Conservation (phyloP, 2,329 filamentous ascomycete genomes). For the Phialophora macrospora region DNA sequence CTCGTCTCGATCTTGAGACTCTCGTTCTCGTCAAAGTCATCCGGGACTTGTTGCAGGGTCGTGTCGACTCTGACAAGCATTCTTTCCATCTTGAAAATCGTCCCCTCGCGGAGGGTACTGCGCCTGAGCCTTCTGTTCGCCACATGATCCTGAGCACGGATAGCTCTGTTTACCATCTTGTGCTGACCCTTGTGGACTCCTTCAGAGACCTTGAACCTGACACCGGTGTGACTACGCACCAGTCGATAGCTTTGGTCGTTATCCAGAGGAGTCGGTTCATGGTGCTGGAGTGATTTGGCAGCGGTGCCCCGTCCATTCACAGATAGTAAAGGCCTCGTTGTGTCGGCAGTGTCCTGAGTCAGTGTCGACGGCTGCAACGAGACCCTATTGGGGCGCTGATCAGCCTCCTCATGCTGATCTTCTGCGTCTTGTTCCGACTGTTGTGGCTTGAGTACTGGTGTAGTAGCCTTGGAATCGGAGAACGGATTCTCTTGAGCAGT, state of each 20-base stretch:
- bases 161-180: conserved; percentile 47
- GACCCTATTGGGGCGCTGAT: conserved; percentile 8
- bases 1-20: conserved; percentile 64
- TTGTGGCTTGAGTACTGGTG: conserved; percentile 14
- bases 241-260: conserved; percentile 25
- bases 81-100: conserved; percentile 69
- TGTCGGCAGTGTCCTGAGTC: conserved; percentile 30
- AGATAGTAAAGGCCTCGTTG: conserved; percentile 30
- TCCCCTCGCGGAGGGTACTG: conserved; percentile 57
- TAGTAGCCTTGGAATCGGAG: conserved; percentile 9
- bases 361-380: conserved; percentile 22
- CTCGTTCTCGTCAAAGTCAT: conserved; percentile 68
- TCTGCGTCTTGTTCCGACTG: conserved; percentile 18
- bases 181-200: conserved; percentile 50
- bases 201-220: conserved; percentile 53
- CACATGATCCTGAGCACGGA: conserved; percentile 46
- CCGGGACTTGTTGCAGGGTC: conserved; percentile 57
- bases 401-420: conserved; percentile 14
- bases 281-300: conserved; percentile 27
- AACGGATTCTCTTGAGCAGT: conserved; percentile 25
- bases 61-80: conserved; percentile 69
- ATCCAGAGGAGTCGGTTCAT: conserved; percentile 34
- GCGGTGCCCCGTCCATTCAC: neutral
- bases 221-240: conserved; percentile 36
- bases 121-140: conserved; percentile 45